Base-by-base conservation (phyloP, 768 basidiomycete genomes). In the Termitomyces bulborhizus region DNA sequence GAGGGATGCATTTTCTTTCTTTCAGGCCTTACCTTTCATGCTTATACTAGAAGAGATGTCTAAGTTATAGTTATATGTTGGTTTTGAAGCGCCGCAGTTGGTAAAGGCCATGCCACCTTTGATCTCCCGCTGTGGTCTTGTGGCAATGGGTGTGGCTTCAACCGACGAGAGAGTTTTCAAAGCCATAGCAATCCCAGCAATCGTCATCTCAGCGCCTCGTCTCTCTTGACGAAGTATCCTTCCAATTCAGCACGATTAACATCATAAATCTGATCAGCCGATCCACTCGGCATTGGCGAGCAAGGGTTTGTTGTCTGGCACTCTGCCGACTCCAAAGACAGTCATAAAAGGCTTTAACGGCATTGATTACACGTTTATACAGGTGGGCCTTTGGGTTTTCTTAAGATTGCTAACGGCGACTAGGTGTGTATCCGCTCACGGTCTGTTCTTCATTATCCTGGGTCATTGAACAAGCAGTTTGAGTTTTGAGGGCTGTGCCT, bases 321-420 rank as follows among this genome's bases (percentile, higher is more conserved):
- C 89, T 3, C 68, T 93, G 12, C 91, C 90, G 5, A 90, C 85
- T 2, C 79, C 90, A 4, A 81, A 82, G 68, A 83, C 87, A 0
- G 78, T 93, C 29, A 68, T 88, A 18, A 74, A 81, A 4, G 91
- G 90, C 6, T 71, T 90, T 6, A 73, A 80, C 57, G 76, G 85
- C 64, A 78, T 21, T 21, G 21, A 21, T 92, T 45, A 90, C 89
- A 0, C 88, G 82, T 88, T 58, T 90, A 93, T 66, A 75, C 73
- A 58, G 85, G 84, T 75, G 53, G 53, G 68, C 63, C 15, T 51
- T 21, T 3, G 39, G 32, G 8, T 9, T n/a, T 12, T 5, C 24
- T 44, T 3, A 24, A 29, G 32, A 29, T 0, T 36, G 2, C 51
- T 56, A 43, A 47, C 31, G 3, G 12, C 34, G 34, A 34, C 53